Evolutionary conservation across 2,329 filamentous ascomycete genomes (phyloP).

Genomic region (Clarireedia homoeocarpa): DNA sequence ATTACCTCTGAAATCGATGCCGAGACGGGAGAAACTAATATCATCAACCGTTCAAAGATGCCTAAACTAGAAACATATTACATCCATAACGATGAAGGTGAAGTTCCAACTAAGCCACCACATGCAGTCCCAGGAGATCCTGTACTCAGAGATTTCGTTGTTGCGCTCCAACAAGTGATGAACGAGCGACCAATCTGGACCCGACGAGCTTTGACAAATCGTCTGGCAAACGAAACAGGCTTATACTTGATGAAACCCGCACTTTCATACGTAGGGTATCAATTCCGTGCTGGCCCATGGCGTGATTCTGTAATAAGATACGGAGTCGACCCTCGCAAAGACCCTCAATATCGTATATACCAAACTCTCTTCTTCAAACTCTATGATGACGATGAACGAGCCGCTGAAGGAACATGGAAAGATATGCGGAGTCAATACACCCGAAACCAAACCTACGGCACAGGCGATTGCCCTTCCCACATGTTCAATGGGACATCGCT

Average conservation of each 20-base stretch:
- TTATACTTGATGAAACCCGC: conserved; percentile 61
- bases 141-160: conserved; percentile 56
- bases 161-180: conserved; percentile 57
- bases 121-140: conserved; percentile 33
- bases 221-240: conserved; percentile 45
- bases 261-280: conserved; percentile 79
- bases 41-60: conserved; percentile 22
- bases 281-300: conserved; percentile 89
- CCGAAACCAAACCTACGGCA: conserved; percentile 18
- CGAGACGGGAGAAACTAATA: conserved; percentile 27
- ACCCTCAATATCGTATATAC: conserved; percentile 71
- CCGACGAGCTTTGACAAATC: conserved; percentile 70
- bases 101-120: conserved; percentile 15
- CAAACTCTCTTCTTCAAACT: conserved; percentile 87
- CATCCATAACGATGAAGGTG: conserved; percentile 16
- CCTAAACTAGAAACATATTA: conserved; percentile 19
- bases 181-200: conserved; percentile 78
- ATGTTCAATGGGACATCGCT: conserved; percentile 75
- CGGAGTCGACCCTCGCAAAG: conserved; percentile 75
- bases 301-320: conserved; percentile 79
- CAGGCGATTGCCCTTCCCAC: conserved; percentile 44
- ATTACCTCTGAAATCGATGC: conserved; percentile 34
- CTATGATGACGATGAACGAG: conserved; percentile 25
- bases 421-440: conserved; percentile 14
- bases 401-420: conserved; percentile 18